Base-by-base conservation (phyloP, 495 filamentous ascomycete species). In the Penicillium lagena region DNA sequence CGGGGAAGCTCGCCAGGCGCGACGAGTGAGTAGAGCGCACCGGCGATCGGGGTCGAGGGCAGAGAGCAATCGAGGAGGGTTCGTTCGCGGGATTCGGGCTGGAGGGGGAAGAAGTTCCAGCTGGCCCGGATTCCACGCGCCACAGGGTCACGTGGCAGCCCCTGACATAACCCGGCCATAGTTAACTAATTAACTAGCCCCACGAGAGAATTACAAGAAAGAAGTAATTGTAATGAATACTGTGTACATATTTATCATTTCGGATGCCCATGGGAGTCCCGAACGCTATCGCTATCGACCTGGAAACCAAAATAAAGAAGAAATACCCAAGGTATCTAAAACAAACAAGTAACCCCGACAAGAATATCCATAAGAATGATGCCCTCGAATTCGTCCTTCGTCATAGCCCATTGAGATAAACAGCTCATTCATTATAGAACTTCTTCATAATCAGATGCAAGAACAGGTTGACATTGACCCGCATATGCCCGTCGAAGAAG, bases 361-460 rank as follows among this genome's bases (percentile, higher is more conserved):
- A 22, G 22, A 46, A 62, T 52, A 45, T 48, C 40, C 53, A 42
- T 58, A 63, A 52, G 44, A 51, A 65, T 58, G 52, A 47, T 49
- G 43, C 45, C 41, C 48, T 49, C 34, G 43, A 4, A 22, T 41
- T 54, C 55, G 51, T 61, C 49, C 47, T 43, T 58, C 58, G 35
- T 61, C 51, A 60, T 22, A 27, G 29, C 49, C 56, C 49, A 35
- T 61, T 50, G 42, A 49, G 32, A 34, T 7, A 12, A 37, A 6
- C 22, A 2, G 15, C 45, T 70, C 48, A 75, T 49, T 73, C 73
- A 51, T 78, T 83, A 83, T 97, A 98, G 69, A 98, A 98, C 72
- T 98, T 98, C 78, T 89, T 90, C 73, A 96, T 96, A 41, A 98
- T 75, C 64, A 96, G 70, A 76, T 97, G 91, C 72, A 98, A 66